These are phyloP conservation scores for Yamadazyma dendronema DNA, from an alignment of 1,139 yeast species.

Conservation along the genomic window DNA sequence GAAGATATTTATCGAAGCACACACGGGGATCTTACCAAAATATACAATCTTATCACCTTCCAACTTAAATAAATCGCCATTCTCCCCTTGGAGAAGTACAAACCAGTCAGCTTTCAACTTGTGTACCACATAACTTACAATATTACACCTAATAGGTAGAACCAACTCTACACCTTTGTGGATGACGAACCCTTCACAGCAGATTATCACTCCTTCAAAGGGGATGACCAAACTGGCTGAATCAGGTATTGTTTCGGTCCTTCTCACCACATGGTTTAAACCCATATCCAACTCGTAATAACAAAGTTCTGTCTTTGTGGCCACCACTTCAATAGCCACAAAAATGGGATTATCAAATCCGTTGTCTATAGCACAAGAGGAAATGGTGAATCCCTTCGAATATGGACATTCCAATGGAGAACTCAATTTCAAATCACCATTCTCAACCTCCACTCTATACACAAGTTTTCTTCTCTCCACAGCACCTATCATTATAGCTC, in stretches of 20 bases:
- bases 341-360: constrained; percentile 81
- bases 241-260: constrained; percentile 34
- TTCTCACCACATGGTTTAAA: constrained; percentile 65
- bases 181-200: constrained; percentile 30
- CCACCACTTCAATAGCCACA: constrained; percentile 72
- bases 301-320: constrained; percentile 33
- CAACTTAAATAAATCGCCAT: constrained; percentile 78
- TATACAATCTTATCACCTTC: constrained; percentile 38
- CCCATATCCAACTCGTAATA: constrained; percentile 87
- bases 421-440: constrained; percentile 48
- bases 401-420: constrained; percentile 74
- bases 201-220: constrained; percentile 40
- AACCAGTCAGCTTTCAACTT: constrained; percentile 63
- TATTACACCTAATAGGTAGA: constrained; percentile 19
- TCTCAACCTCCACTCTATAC: constrained; percentile 37
- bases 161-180: constrained; percentile 31
- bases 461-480: constrained; percentile 71
- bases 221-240: constrained; percentile 33
- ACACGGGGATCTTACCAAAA: constrained; percentile 72
- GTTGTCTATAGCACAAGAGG: constrained; percentile 62
- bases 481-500: constrained; percentile 72
- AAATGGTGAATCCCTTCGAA: constrained; percentile 52
- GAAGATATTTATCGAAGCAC: constrained; percentile 56
- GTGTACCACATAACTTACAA: constrained; percentile 64
- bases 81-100: constrained; percentile 64